Base-by-base conservation (phyloP, 805 yeast genomes). In the Metschnikowia lochheadii region DNA sequence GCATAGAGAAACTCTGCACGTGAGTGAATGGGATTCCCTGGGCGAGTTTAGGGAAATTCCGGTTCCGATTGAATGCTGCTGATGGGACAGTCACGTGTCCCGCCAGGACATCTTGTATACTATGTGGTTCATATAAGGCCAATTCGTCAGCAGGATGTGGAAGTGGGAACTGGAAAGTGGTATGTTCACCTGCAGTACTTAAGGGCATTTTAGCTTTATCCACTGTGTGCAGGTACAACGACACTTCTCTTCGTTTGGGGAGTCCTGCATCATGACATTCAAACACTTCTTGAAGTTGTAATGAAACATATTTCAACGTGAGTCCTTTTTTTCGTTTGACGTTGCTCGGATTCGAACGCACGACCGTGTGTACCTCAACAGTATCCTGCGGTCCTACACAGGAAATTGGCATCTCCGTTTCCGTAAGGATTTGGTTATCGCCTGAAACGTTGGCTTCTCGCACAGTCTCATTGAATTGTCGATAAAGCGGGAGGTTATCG, bases 321-420 rank as follows among this genome's bases (percentile, higher is more conserved):
- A 74, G 59, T 39, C 61, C 60, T 42, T 63, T 66, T 44, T 60
- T 65, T 14, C 68, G 56, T 23, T 60, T 61, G 51, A 67, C 63
- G 55, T 64, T 61, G 34, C 60, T 50, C 3, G 68, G 57, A 58
- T 74, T 80, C 41, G 75, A 77, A 56, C 67, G 65, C 1, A 81
- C 60, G 37, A 72, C 73, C 17, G 75, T 57, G 32, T 63, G 60
- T 5, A 82, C 46, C 6, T 60, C 56, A 6, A 83, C 59, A 6
- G 66, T 63, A 59, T 84, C 89, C 46, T 70, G 72, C 0, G 84
- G 84, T 1, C 87, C 84, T n/a, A 83, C 72, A 32, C 84, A 77
- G 5, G 82, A 72, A 5, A 73, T 72, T 1, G 83, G 80, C 17
- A 83, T 56, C 6, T 68, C 65, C 44, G 78, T 68, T 20, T 77